phyloP scores from a whole-genome alignment of 306 rosid species.

The Lathyrus aphaca region DNA sequence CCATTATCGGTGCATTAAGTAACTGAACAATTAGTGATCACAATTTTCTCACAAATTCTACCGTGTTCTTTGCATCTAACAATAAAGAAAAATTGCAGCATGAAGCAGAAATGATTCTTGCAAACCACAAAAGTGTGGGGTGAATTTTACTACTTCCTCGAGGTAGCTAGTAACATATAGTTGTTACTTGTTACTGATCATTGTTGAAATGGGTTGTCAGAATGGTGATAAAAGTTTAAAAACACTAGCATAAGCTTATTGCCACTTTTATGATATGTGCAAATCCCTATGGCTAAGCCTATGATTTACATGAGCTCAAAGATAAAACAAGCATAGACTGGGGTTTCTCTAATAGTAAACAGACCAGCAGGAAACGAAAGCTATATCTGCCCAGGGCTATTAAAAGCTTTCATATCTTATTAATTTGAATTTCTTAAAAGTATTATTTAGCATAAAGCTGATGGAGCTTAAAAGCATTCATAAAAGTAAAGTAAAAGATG shows the following conservation, averaged over 20 bases:
- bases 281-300: neutral
- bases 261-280: constrained; percentile 3
- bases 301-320: constrained; percentile 18
- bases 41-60: constrained; percentile 10
- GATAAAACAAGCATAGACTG: constrained; percentile 12
- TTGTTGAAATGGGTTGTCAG: constrained; percentile 5
- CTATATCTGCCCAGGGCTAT: constrained; percentile 17
- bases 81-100: constrained; percentile 7
- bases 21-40: constrained; percentile 8
- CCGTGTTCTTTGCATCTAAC: neutral
- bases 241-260: neutral
- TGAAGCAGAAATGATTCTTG: neutral
- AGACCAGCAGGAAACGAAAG: constrained; percentile 2
- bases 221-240: neutral
- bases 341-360: constrained; percentile 5
- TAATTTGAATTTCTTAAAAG: constrained; percentile 21
- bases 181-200: neutral
- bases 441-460: constrained; percentile 25
- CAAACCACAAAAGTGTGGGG: neutral
- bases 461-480: constrained; percentile 26
- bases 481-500: constrained; percentile 10
- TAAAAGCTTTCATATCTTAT: constrained; percentile 1
- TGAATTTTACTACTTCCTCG: neutral
- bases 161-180: neutral
- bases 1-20: constrained; percentile 4